phyloP scores from a whole-genome alignment of 768 basidiomycete genomes.

The Boletus pseudo-olivaceus region DNA sequence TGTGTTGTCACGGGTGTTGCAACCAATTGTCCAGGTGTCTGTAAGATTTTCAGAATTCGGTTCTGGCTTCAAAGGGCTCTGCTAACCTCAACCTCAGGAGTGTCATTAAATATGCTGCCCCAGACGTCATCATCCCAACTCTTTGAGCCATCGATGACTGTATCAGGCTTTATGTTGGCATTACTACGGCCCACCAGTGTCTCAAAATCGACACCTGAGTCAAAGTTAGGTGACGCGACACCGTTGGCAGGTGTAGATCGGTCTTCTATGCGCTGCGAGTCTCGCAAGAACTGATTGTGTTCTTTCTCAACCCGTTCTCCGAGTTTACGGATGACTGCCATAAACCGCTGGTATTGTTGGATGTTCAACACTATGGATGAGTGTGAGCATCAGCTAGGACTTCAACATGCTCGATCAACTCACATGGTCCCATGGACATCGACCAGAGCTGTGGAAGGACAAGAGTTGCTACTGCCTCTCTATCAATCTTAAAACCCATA shows the following conservation, averaged over 20 bases:
- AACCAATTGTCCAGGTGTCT: slow-evolving; percentile 18
- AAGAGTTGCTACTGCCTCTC: slow-evolving; percentile 86
- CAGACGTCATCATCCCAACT: slow-evolving; percentile 84
- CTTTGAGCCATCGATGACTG: slow-evolving; percentile 33
- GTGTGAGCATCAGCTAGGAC: not conserved
- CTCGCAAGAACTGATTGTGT: slow-evolving; percentile 87
- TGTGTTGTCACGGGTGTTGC: slow-evolving; percentile 14
- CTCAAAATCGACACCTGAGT: slow-evolving; percentile 78
- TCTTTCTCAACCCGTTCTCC: slow-evolving; percentile 89
- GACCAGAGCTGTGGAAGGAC: slow-evolving; percentile 92
- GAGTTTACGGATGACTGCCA: slow-evolving; percentile 73
- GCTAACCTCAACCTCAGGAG: slow-evolving; percentile 33
- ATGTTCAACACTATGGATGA: slow-evolving; percentile 61
- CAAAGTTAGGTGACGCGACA: slow-evolving; percentile 31
- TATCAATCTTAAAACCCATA: slow-evolving; percentile 93
- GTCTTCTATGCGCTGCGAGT: slow-evolving; percentile 88
- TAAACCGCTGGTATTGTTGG: slow-evolving; percentile 90
- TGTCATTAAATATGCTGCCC: slow-evolving; percentile 67
- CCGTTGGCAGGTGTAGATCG: slow-evolving; percentile 53
- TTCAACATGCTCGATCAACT: slow-evolving; percentile 27
- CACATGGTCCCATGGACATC: slow-evolving; percentile 95
- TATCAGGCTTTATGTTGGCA: slow-evolving; percentile 46
- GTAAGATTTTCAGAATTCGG: slow-evolving; percentile 2
- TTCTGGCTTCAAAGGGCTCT: not conserved
- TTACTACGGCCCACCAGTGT: slow-evolving; percentile 69